Evolutionary conservation across 2,329 filamentous ascomycete genomes (phyloP).

Genomic region (Gnomoniopsis sp.): DNA sequence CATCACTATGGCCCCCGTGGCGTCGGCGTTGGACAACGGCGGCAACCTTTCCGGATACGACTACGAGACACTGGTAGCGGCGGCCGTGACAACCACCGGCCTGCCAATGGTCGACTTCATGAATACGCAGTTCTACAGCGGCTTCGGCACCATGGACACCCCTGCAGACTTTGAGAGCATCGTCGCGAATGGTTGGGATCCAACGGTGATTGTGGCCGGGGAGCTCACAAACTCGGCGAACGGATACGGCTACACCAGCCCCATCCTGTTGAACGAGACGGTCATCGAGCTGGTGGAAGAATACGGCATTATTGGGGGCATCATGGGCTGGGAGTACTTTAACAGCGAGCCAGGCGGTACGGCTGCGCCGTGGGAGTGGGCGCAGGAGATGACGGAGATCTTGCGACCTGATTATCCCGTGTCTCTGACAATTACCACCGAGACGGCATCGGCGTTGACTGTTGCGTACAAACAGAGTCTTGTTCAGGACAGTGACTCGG

Average conservation of each 20-base stretch:
- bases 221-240: slow-evolving; percentile 76
- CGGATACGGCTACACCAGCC: slow-evolving; percentile 53
- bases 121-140: slow-evolving; percentile 91
- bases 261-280: slow-evolving; percentile 43
- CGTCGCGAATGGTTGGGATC: slow-evolving; percentile 63
- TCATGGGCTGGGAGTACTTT: slow-evolving; percentile 97
- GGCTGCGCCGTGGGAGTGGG: slow-evolving; percentile 74
- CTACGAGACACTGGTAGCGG: slow-evolving; percentile 70
- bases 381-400: slow-evolving; percentile 57
- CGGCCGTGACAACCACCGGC: slow-evolving; percentile 41
- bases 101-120: slow-evolving; percentile 70
- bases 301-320: slow-evolving; percentile 73
- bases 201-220: slow-evolving; percentile 73
- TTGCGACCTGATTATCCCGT: slow-evolving; percentile 28
- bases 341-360: slow-evolving; percentile 68
- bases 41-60: slow-evolving; percentile 75
- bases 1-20: slow-evolving; percentile 79
- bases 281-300: slow-evolving; percentile 38
- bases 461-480: slow-evolving; percentile 23
- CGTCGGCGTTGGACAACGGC: slow-evolving; percentile 60
- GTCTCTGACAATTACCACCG: slow-evolving; percentile 20
- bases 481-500: neutral
- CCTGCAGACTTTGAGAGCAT: slow-evolving; percentile 48
- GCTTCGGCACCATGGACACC: slow-evolving; percentile 63
- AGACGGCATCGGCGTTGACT: slow-evolving; percentile 20